Percentiles rank a stretch among this genome's conserved stretches.
Evolutionary conservation across 148 eudicot genomes (phyloP).

Genomic region (Arbutus unedo): DNA sequence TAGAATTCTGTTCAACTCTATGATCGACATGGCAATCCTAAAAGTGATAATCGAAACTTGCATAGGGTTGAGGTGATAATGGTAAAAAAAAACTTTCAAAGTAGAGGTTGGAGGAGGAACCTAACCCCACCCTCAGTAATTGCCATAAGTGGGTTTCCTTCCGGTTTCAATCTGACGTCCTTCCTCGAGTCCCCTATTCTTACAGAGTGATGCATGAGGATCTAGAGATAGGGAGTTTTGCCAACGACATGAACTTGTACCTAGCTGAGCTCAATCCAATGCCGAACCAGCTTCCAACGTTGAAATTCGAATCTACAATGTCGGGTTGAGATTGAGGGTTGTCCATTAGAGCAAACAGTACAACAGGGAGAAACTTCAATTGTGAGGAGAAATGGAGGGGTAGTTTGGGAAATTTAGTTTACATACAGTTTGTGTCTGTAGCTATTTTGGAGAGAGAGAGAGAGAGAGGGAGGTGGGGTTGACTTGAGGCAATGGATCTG

Average conservation of each 20-base stretch:
- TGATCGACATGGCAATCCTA: too few relatives aligned
- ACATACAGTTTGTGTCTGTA: too few relatives aligned
- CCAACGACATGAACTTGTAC: conserved; percentile 91
- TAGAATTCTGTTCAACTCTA: too few relatives aligned
- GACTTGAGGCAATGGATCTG: too few relatives aligned
- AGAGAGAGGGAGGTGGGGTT: not conserved
- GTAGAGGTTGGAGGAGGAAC: too few relatives aligned
- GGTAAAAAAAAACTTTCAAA: too few relatives aligned
- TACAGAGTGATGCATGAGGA: conserved; percentile 47
- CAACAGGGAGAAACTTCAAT: not conserved
- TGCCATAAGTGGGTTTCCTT: too few relatives aligned
- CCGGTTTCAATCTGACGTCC: too few relatives aligned
- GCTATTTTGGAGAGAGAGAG: not conserved
- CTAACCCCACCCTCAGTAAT: too few relatives aligned
- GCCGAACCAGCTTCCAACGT: conserved; percentile 4
- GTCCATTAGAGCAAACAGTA: conserved; percentile 11
- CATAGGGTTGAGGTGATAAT: too few relatives aligned
- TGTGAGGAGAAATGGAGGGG: conserved; percentile 6
- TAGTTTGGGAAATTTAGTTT: conserved; percentile 10
- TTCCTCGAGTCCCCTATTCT: too few relatives aligned
- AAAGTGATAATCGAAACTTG: too few relatives aligned
- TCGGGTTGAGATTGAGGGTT: conserved; percentile 13
- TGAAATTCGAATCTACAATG: conserved; percentile 9
- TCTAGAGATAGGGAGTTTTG: conserved; percentile 83
- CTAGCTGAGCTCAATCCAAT: conserved; percentile 33